Evolutionary conservation across 768 basidiomycete genomes (phyloP).

Genomic region (Leccinum obscurum): DNA sequence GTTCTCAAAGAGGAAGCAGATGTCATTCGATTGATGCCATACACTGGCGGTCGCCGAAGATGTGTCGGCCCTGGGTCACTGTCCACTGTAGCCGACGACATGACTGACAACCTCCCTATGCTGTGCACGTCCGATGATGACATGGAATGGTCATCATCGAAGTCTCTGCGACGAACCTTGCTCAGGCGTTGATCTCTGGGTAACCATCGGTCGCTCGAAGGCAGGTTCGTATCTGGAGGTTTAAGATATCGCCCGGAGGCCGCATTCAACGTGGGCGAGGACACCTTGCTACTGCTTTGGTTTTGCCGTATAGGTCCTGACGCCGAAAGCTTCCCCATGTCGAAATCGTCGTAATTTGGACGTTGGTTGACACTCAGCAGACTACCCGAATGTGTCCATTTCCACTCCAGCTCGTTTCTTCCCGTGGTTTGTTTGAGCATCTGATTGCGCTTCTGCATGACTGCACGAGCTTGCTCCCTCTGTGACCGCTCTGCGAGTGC

Average conservation of each 20-base stretch:
- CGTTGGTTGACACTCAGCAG: constrained; percentile 41
- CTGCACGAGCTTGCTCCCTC: constrained; percentile 87
- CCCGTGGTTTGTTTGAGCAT: constrained; percentile 58
- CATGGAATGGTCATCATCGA: constrained; percentile 90
- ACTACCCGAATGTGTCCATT: constrained; percentile 41
- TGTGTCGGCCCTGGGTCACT: constrained; percentile 82
- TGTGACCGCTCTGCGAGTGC: constrained; percentile 71
- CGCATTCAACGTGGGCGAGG: constrained; percentile 55
- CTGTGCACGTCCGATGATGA: constrained; percentile 85
- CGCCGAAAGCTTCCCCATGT: constrained; percentile 53
- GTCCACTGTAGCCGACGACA: constrained; percentile 82
- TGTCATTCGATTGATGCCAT: constrained; percentile 72
- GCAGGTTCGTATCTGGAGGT: constrained; percentile 36
- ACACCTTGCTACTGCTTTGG: constrained; percentile 41
- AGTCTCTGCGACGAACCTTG: constrained; percentile 81
- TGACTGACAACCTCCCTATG: constrained; percentile 68
- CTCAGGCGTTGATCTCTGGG: constrained; percentile 58
- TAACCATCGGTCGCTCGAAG: constrained; percentile 46
- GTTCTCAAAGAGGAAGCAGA: constrained; percentile 70
- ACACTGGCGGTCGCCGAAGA: constrained; percentile 60
- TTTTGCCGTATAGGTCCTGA: constrained; percentile 66
- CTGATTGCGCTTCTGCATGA: constrained; percentile 86
- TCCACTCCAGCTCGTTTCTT: constrained; percentile 65
- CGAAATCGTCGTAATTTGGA: constrained; percentile 29
- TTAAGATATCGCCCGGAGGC: constrained; percentile 59